These are phyloP conservation scores for Phaeosphaeriaceae sp. DNA, from an alignment of 2,329 filamentous ascomycete species.

Conservation along the genomic window DNA sequence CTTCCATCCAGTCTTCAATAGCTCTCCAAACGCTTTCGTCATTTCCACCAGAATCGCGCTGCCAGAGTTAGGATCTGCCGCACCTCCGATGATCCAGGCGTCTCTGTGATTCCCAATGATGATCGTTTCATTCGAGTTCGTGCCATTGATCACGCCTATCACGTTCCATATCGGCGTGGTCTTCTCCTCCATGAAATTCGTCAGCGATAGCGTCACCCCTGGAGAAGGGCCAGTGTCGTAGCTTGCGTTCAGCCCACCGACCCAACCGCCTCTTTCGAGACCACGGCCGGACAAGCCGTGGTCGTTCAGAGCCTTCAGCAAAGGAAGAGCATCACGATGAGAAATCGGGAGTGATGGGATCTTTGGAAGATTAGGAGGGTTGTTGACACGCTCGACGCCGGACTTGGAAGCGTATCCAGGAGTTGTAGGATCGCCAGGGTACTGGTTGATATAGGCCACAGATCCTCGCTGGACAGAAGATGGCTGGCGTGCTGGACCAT, in stretches of 20 bases:
- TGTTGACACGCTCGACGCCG: conserved; percentile 72
- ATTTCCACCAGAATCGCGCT: conserved; percentile 58
- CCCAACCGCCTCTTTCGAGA: conserved; percentile 46
- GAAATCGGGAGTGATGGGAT: conserved; percentile 90
- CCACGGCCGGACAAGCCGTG: conserved; percentile 67
- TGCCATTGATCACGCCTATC: conserved; percentile 71
- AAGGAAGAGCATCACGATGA: conserved; percentile 79
- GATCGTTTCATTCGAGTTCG: conserved; percentile 62
- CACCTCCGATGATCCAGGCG: conserved; percentile 61
- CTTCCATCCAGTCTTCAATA: conserved; percentile 58
- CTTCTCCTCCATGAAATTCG: conserved; percentile 79
- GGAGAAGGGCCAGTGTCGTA: conserved; percentile 54
- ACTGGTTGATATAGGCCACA: conserved; percentile 67
- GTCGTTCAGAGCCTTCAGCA: conserved; percentile 82
- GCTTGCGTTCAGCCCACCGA: conserved; percentile 38
- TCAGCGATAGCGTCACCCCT: conserved; percentile 53
- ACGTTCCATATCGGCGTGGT: conserved; percentile 79
- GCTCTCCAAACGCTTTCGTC: conserved; percentile 56
- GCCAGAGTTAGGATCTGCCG: conserved; percentile 60
- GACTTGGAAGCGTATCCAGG: conserved; percentile 80
- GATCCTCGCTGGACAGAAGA: conserved; percentile 53
- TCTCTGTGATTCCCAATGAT: conserved; percentile 62
- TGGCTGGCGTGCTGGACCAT: conserved; percentile 44
- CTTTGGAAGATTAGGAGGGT: conserved; percentile 64
- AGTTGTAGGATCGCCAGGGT: conserved; percentile 52